phyloP scores from a whole-genome alignment of 2,329 filamentous ascomycete species.

The Colletotrichum sansevieriae region DNA sequence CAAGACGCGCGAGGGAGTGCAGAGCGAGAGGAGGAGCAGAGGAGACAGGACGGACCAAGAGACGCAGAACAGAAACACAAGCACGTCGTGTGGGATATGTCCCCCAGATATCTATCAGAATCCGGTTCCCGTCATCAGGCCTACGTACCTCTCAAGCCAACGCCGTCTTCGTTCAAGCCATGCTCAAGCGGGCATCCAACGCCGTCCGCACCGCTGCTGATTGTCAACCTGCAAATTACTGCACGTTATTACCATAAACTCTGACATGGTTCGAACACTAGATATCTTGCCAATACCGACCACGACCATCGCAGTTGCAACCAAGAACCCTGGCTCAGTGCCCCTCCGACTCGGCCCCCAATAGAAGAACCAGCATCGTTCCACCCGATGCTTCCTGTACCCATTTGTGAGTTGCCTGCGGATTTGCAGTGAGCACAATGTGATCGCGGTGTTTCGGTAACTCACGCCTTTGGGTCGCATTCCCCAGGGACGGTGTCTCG shows the following conservation, averaged over 20 bases:
- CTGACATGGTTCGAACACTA: neutral
- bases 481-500: conserved; percentile 16
- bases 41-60: neutral
- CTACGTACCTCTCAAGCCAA: neutral
- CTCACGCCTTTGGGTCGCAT: conserved; percentile 32
- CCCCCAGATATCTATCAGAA: conserved; percentile 30
- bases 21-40: neutral
- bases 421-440: neutral
- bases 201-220: conserved; percentile 7
- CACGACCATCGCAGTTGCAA: neutral
- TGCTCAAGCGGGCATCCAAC: conserved; percentile 31
- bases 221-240: conserved; percentile 14
- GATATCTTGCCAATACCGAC: neutral
- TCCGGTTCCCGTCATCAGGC: conserved; percentile 9
- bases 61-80: neutral
- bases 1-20: neutral
- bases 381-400: neutral
- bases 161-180: conserved; percentile 8
- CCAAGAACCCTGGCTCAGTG: neutral
- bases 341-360: conserved; percentile 7
- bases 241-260: conserved; percentile 7
- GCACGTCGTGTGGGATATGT: conserved; percentile 9
- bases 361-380: conserved; percentile 1
- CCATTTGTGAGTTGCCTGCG: neutral
- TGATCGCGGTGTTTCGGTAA: neutral